These are phyloP conservation scores for Euphorbia celastroides DNA, from an alignment of 441 rosid species.

Conservation along the genomic window DNA sequence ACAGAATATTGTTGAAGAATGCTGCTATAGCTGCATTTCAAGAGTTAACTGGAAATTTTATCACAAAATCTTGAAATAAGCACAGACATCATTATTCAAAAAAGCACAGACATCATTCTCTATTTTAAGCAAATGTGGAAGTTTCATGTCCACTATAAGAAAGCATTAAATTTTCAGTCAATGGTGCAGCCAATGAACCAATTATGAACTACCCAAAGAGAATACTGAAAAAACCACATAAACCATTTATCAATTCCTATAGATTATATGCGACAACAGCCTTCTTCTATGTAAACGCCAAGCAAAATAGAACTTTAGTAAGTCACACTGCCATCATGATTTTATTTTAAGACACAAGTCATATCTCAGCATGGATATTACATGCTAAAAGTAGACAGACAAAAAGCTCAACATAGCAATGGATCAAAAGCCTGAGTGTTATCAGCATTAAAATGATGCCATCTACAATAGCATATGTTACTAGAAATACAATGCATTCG, in stretches of 20 bases:
- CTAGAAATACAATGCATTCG: background rate
- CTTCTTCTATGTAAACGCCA: background rate
- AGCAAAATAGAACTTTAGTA: background rate
- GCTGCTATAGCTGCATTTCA: background rate
- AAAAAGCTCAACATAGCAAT: background rate
- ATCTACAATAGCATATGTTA: background rate
- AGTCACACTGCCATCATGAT: background rate
- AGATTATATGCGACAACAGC: background rate
- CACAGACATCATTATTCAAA: background rate
- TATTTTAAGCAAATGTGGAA: background rate
- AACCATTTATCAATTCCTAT: background rate
- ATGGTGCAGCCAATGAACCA: background rate
- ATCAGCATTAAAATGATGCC: background rate
- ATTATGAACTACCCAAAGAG: background rate
- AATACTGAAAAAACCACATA: background rate
- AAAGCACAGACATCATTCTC: background rate
- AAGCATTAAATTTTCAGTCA: background rate
- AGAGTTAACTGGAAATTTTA: background rate
- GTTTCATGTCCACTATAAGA: background rate
- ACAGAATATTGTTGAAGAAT: background rate
- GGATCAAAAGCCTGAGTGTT: background rate
- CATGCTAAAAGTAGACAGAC: background rate
- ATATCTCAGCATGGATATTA: background rate
- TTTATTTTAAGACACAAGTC: background rate
- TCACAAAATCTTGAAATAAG: conserved; percentile 2